These are phyloP conservation scores for Peronospora belbahrii DNA, from an alignment of 352 stramenopile genomes.

Conservation along the genomic window DNA sequence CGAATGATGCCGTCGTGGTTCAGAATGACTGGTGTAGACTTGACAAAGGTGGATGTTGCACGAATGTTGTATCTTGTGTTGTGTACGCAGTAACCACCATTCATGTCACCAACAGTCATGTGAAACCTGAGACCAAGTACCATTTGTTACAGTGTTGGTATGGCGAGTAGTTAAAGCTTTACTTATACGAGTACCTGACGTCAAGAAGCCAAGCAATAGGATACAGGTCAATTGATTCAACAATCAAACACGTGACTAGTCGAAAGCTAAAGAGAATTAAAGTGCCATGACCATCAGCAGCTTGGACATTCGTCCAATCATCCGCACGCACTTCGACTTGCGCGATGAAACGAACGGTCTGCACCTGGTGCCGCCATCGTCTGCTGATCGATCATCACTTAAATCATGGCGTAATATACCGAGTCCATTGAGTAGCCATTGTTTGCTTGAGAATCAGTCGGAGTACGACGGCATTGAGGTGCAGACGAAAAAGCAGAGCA, in stretches of 20 bases:
- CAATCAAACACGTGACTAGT: not conserved
- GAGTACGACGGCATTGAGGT: conserved; percentile 35
- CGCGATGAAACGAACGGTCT: conserved; percentile 38
- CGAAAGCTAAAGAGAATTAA: not conserved
- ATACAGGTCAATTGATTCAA: no score
- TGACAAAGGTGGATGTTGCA: not conserved
- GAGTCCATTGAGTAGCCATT: conserved; percentile 38
- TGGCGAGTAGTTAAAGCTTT: conserved; percentile 10
- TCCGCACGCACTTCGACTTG: conserved; percentile 65
- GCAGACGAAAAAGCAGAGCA: conserved; percentile 19
- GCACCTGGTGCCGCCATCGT: conserved; percentile 67
- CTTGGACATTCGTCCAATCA: conserved; percentile 5
- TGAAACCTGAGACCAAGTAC: conserved; percentile 7
- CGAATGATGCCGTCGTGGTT: not conserved
- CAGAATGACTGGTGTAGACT: conserved; percentile 28
- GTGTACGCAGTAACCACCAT: not conserved
- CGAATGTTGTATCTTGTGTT: conserved; percentile 1
- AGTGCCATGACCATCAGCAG: conserved; percentile 10
- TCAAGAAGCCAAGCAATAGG: conserved; percentile 6
- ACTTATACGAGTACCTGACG: conserved; percentile 1
- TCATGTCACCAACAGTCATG: not conserved
- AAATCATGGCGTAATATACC: conserved; percentile 70
- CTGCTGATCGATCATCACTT: conserved; percentile 61
- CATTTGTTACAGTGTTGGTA: not conserved
- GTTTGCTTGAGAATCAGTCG: conserved; percentile 39